Evolutionary conservation across 1,284 basidiomycete species (phyloP).

Genomic region (Leccinum solheimii): DNA sequence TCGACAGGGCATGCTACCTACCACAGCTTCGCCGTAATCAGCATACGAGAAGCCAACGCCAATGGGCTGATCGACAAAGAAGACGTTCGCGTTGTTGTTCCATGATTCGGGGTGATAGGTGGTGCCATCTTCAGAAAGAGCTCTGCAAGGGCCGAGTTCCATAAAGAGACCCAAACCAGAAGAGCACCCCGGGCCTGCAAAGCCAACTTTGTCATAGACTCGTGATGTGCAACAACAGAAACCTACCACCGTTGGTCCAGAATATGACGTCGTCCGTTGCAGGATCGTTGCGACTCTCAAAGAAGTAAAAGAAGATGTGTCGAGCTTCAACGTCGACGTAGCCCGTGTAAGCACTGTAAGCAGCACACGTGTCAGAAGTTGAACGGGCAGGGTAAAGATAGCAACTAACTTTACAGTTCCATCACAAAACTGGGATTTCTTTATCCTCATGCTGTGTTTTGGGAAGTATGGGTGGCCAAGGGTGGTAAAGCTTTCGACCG

Average conservation of each 20-base stretch:
- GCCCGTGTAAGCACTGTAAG: conserved; percentile 60
- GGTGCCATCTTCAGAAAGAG: conserved; percentile 39
- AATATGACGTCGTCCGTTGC: conserved; percentile 65
- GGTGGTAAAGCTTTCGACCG: conserved; percentile 46
- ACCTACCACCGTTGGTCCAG: conserved; percentile 51
- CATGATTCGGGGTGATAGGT: conserved; percentile 58
- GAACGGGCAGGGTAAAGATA: background rate
- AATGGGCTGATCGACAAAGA: conserved; percentile 71
- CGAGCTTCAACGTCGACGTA: conserved; percentile 66
- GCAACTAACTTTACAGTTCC: conserved; percentile 31
- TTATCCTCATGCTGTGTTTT: conserved; percentile 53
- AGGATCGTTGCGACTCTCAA: conserved; percentile 74
- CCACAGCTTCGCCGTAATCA: conserved; percentile 58
- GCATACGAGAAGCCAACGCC: conserved; percentile 72
- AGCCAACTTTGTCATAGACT: background rate
- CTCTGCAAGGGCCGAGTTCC: conserved; percentile 45
- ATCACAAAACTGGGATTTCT: conserved; percentile 40
- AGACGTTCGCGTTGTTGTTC: conserved; percentile 62
- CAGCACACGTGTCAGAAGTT: conserved; percentile 25
- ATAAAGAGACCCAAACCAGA: conserved; percentile 30
- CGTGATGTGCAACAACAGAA: conserved; percentile 32
- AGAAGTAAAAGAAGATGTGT: conserved; percentile 78
- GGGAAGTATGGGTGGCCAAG: conserved; percentile 56
- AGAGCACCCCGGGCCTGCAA: conserved; percentile 30
- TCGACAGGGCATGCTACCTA: conserved; percentile 18